A percentile compares a stretch with the other conserved stretches of the same genome.
These are phyloP conservation scores for Tricholoma terreum DNA, from an alignment of 768 basidiomycete genomes.

Conservation along the genomic window DNA sequence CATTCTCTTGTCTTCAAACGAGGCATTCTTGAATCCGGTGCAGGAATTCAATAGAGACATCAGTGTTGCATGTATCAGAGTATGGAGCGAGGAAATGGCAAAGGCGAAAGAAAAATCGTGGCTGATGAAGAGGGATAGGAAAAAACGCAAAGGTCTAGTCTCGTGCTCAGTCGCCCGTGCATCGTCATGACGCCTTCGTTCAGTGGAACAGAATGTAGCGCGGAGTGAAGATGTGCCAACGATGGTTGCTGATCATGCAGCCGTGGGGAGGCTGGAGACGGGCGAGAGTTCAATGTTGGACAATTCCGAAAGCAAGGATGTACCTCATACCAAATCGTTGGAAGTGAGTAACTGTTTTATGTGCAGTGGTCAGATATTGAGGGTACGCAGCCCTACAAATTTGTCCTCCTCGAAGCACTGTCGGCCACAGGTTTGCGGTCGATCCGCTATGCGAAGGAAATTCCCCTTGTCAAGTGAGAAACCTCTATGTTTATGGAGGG, in stretches of 20 bases:
- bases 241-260: background rate
- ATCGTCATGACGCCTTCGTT: background rate
- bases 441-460: constrained; percentile 97
- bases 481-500: background rate
- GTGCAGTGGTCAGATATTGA: background rate
- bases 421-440: constrained; percentile 95
- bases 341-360: constrained; percentile 7
- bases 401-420: constrained; percentile 87
- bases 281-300: background rate
- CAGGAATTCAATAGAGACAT: constrained; percentile 98
- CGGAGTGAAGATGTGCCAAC: constrained; percentile 4
- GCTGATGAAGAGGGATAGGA: constrained; percentile 43
- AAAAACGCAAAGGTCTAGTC: constrained; percentile 46
- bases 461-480: constrained; percentile 81
- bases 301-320: background rate
- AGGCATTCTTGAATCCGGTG: constrained; percentile 94
- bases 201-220: constrained; percentile 4
- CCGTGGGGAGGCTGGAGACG: background rate
- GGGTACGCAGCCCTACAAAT: constrained; percentile 45
- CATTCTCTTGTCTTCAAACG: constrained; percentile 76
- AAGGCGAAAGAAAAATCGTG: constrained; percentile 61
- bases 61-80: constrained; percentile 85
- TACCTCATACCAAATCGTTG: constrained; percentile 11
- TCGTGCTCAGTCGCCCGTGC: background rate
- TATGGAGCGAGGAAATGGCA: constrained; percentile 79